Conservation (phyloP, 768 basidiomycete species). For the Naganishia kalamii region DNA sequence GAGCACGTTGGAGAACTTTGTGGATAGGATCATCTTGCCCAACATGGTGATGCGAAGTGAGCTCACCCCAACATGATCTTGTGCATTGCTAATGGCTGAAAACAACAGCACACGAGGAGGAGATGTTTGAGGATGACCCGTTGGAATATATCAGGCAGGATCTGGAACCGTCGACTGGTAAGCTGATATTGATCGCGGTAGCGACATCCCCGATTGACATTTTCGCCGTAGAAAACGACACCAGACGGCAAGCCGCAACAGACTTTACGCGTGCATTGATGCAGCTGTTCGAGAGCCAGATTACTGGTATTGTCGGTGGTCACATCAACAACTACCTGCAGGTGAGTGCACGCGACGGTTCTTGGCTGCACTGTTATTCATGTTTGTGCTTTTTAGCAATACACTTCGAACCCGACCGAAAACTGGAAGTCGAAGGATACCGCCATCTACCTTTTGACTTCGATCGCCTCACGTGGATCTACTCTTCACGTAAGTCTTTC, state of each 20-base stretch:
- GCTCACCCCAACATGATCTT: constrained; percentile 19
- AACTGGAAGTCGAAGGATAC: constrained; percentile 92
- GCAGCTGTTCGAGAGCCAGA: constrained; percentile 65
- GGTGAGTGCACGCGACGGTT: constrained; percentile 28
- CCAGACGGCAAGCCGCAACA: constrained; percentile 83
- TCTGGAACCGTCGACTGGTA: constrained; percentile 59
- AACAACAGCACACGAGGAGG: constrained; percentile 71
- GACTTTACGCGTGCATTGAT: constrained; percentile 93
- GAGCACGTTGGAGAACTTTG: constrained; percentile 73
- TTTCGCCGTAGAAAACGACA: constrained; percentile 60
- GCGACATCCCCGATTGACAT: not conserved
- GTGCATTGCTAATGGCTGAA: not conserved
- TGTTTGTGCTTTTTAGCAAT: constrained; percentile 49
- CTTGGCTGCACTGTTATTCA: not conserved
- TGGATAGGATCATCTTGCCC: constrained; percentile 87
- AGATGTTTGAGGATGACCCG: constrained; percentile 95
- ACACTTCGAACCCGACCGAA: constrained; percentile 51
- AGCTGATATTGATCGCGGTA: constrained; percentile 24
- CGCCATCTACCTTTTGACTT: constrained; percentile 87
- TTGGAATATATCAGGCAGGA: constrained; percentile 89
- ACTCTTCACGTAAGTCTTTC: constrained; percentile 67
- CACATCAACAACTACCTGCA: constrained; percentile 73
- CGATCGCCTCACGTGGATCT: constrained; percentile 80
- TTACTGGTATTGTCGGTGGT: constrained; percentile 78
- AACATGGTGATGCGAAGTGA: constrained; percentile 71